Conservation (phyloP, 2,329 filamentous ascomycete genomes). For the Didymella keratinophila region DNA sequence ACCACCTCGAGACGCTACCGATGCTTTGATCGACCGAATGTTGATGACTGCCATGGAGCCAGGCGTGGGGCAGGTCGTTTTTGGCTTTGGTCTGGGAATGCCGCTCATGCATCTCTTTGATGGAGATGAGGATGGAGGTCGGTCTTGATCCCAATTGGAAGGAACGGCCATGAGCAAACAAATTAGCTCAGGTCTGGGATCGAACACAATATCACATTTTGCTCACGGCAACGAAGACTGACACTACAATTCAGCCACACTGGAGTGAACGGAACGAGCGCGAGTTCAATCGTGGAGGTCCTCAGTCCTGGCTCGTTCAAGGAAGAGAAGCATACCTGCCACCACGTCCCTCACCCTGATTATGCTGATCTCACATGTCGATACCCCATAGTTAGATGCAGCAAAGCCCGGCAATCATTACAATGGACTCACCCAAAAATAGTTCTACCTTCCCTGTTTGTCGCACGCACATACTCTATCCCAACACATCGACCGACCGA, state of each 20-base stretch:
- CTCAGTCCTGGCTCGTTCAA: background rate
- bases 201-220: background rate
- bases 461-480: background rate
- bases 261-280: background rate
- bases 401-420: background rate
- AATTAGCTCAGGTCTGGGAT: background rate
- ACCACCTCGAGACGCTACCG: background rate
- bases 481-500: slow-evolving; percentile 3
- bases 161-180: background rate
- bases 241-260: background rate
- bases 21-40: background rate
- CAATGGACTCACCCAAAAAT: background rate
- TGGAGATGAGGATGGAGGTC: background rate
- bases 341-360: background rate
- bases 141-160: background rate
- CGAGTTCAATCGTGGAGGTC: background rate
- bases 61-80: background rate
- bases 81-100: background rate
- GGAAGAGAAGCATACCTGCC: background rate
- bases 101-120: background rate
- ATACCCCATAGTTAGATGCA: background rate
- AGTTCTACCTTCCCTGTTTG: slow-evolving; percentile 11
- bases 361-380: background rate
- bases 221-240: background rate
- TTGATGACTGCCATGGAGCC: background rate